These are phyloP conservation scores for Geotrichum siamense DNA, from an alignment of 1,139 yeast genomes.

Conservation along the genomic window DNA sequence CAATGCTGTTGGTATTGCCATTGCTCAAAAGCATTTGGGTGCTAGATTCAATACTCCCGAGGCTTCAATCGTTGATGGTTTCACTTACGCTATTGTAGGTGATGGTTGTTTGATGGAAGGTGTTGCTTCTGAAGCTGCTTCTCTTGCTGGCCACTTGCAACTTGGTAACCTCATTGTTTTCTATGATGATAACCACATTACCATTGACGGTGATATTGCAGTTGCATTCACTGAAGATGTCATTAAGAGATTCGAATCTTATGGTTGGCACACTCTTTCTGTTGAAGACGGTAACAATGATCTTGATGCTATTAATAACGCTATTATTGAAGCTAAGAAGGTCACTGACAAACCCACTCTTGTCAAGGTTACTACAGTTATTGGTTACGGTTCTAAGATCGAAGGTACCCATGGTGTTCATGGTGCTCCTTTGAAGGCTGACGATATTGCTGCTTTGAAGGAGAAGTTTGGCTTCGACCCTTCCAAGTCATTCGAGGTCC, in stretches of 20 bases:
- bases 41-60: constrained; percentile 92
- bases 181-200: constrained; percentile 96
- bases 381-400: constrained; percentile 86
- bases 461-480: constrained; percentile 84
- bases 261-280: constrained; percentile 87
- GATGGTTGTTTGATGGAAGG: constrained; percentile 99
- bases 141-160: constrained; percentile 94
- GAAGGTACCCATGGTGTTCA: constrained; percentile 92
- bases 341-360: constrained; percentile 75
- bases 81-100: constrained; percentile 79
- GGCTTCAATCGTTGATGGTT: constrained; percentile 55
- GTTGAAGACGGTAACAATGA: constrained; percentile 81
- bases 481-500: constrained; percentile 67
- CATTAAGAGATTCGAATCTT: constrained; percentile 72
- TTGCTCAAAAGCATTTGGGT: constrained; percentile 88
- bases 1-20: constrained; percentile 95
- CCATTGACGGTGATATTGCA: constrained; percentile 91
- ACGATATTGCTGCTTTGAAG: constrained; percentile 87
- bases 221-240: constrained; percentile 96
- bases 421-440: constrained; percentile 94
- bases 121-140: constrained; percentile 88
- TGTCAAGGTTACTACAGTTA: constrained; percentile 82
- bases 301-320: constrained; percentile 61
- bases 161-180: constrained; percentile 90
- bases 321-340: constrained; percentile 48